Evolutionary conservation across 495 filamentous ascomycete species (phyloP).

Genomic region (Lophiostoma macrostomum): DNA sequence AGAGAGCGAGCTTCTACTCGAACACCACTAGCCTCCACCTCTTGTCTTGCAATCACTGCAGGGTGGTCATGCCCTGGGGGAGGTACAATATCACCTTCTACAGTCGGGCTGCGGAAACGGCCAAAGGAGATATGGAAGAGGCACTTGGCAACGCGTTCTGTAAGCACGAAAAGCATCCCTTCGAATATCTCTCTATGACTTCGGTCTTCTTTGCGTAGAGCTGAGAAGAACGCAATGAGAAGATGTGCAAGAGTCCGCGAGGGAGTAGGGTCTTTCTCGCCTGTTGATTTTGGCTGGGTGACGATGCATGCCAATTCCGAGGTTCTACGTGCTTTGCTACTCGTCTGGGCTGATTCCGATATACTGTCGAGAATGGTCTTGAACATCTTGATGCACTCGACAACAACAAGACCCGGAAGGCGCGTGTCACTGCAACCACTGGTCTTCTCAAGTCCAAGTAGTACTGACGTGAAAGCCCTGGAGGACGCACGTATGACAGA

Average conservation of each 20-base stretch:
- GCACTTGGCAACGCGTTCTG: constrained; percentile 33
- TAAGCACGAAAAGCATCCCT: constrained; percentile 36
- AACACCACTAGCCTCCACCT: constrained; percentile 13
- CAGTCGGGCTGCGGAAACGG: constrained; percentile 20
- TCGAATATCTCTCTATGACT: constrained; percentile 38
- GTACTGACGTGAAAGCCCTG: constrained; percentile 16
- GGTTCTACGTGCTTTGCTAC: background rate
- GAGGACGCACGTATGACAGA: constrained; percentile 13
- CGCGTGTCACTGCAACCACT: background rate
- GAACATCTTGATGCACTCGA: constrained; percentile 29
- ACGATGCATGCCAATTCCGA: background rate
- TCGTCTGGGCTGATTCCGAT: constrained; percentile 6
- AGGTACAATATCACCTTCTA: constrained; percentile 32
- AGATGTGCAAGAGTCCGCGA: constrained; percentile 15
- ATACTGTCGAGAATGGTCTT: constrained; percentile 18
- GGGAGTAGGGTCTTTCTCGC: background rate
- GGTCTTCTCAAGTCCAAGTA: constrained; percentile 16
- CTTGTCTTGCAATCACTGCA: background rate
- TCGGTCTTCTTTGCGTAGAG: constrained; percentile 19
- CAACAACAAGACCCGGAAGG: constrained; percentile 11
- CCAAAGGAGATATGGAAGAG: constrained; percentile 35
- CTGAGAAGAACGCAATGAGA: constrained; percentile 13
- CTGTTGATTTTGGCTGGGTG: background rate
- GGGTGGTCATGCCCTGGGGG: background rate
- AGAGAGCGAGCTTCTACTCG: constrained; percentile 35